Base-by-base conservation (phyloP, 2,329 filamentous ascomycete species). In the Didymellaceae sp. region DNA sequence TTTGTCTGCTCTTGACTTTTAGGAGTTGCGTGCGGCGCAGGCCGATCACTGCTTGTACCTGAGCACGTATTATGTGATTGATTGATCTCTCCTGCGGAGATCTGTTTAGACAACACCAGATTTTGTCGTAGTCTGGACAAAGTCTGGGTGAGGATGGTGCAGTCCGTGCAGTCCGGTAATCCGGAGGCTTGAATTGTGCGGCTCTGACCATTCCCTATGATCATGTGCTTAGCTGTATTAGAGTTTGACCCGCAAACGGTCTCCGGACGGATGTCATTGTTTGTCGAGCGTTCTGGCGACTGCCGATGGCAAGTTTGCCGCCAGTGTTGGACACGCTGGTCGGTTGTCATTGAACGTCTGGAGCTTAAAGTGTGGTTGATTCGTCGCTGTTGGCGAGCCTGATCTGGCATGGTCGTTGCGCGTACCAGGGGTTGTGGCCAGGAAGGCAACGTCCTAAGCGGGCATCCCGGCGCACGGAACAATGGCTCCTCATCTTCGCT, bases 391-490 rank as follows among this genome's bases (percentile, higher is more conserved):
- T 30, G 18, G 1, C 2, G 52, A 22, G 6, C 45, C 62, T 25
- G 58, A 55, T 33, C 61, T 33, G 67, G 66, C 28, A 62, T 52
- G 11, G 62, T 72, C 2, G 59, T 30, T 6, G 64, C 56, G 56
- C 66, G 59, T 7, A 54, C 46, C 10, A 65, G 30, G 1, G 62
- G 55, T 26, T 46, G 57, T 9, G 58, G 24, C 8, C 52, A 37
- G 8, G 55, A 52, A n/a, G 57, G 53, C 3, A 52, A 47, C 4
- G 37, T 47, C 9, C 54, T 30, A 8, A 39, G 54, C 1, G 59
- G 50, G 13, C 71, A 65, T 4, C 67, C 68, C 2, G 69, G 68
- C 21, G 69, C 67, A 9, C 61, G 58, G 17, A 59, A 31, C 11
- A 66, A 55, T 5, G 49, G 30, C 11, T 51, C 44, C 17, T 61